Conservation (phyloP, 768 basidiomycete genomes). For the Pilatotrama ljubarskyi region DNA sequence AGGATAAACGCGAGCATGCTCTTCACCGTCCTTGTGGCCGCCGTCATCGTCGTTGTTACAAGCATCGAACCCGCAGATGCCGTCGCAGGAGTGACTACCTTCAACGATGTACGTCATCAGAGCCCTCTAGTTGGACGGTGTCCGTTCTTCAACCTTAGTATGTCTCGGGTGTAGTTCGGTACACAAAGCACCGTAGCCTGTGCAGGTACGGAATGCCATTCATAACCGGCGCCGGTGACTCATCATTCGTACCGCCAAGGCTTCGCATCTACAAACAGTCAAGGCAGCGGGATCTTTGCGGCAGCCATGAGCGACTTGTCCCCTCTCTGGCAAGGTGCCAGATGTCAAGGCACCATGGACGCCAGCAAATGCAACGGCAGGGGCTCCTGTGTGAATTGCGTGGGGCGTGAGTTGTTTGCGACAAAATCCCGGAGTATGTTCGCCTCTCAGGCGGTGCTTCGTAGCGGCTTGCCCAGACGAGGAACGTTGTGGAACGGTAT, state of each 20-base stretch:
- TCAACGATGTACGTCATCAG: slow-evolving; percentile 21
- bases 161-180: neutral
- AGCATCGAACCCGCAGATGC: slow-evolving; percentile 9
- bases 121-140: neutral
- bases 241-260: slow-evolving; percentile 8
- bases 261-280: slow-evolving; percentile 31
- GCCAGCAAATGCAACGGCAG: slow-evolving; percentile 29
- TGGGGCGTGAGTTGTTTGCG: slow-evolving; percentile 26
- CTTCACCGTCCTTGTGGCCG: neutral
- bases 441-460: too few relatives aligned
- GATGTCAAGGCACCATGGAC: slow-evolving; percentile 31
- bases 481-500: slow-evolving; percentile 22
- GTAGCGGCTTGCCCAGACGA: slow-evolving; percentile 27
- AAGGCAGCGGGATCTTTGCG: slow-evolving; percentile 33
- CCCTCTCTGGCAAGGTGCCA: slow-evolving; percentile 33
- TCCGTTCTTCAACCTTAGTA: neutral
- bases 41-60: neutral
- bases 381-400: slow-evolving; percentile 31
- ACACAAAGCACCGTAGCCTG: slow-evolving; percentile 23
- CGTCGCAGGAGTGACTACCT: slow-evolving; percentile 20
- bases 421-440: too few relatives aligned
- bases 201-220: slow-evolving; percentile 6
- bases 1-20: neutral
- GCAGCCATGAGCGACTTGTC: slow-evolving; percentile 35
- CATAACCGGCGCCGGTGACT: too few relatives aligned